Evolutionary conservation across 345 rosid species (phyloP).

Genomic region (Hibiscus trionum): DNA sequence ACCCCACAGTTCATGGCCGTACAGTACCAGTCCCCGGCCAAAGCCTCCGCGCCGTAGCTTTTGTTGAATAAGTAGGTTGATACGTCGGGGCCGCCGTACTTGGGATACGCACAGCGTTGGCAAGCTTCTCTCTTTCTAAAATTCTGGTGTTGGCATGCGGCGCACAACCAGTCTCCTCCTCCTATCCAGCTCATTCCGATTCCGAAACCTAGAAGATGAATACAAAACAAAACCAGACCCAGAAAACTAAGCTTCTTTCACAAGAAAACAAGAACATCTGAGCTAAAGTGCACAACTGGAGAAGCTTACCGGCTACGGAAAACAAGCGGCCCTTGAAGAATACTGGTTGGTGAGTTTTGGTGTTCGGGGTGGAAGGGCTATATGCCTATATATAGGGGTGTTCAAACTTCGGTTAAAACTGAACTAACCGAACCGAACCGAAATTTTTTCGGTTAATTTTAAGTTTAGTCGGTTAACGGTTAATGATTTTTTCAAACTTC

Average conservation of each 20-base stretch:
- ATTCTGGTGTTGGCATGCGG: conserved; percentile 68
- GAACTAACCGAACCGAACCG: no score
- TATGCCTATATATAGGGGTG: neutral
- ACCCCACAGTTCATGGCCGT: conserved; percentile 64
- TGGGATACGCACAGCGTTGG: conserved; percentile 65
- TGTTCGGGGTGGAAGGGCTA: conserved; percentile 21
- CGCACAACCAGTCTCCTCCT: conserved; percentile 91
- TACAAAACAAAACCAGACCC: neutral
- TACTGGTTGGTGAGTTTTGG: conserved; percentile 18
- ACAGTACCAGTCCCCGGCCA: conserved; percentile 98
- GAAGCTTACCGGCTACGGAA: conserved; percentile 9
- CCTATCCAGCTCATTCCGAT: conserved; percentile 62
- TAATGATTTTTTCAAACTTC: no score
- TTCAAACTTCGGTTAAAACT: no score
- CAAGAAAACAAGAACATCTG: neutral
- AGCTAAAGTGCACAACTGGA: neutral
- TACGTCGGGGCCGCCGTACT: conserved; percentile 63
- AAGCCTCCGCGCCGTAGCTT: conserved; percentile 31
- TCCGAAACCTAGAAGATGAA: neutral
- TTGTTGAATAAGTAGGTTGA: conserved; percentile 40
- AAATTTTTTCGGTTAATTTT: no score
- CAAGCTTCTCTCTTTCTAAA: conserved; percentile 72
- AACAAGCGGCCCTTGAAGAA: neutral
- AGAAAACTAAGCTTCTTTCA: neutral
- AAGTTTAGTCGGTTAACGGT: no score